Conservation (phyloP, 208 protist genomes). For the Trichomonas vaginalis region DNA sequence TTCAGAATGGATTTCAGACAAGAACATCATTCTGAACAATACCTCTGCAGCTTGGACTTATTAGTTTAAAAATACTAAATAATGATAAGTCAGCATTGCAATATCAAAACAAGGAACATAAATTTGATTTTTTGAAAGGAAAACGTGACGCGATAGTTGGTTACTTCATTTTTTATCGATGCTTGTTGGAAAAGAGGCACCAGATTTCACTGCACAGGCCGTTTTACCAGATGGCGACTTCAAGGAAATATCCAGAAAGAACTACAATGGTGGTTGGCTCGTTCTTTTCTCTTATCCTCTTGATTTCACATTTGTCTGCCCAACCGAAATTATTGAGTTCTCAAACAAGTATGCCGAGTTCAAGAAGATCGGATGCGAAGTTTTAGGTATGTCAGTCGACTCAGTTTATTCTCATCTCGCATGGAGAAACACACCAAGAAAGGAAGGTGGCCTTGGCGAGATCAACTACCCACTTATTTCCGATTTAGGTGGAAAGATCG, state of each 20-base stretch:
- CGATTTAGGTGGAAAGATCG: conserved; percentile 69
- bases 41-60: too few relatives aligned
- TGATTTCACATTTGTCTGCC: too few relatives aligned
- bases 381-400: neutral
- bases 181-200: neutral
- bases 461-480: conserved; percentile 79
- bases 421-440: conserved; percentile 71
- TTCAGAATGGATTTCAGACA: too few relatives aligned
- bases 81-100: too few relatives aligned
- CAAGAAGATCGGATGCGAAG: neutral
- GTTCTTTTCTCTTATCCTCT: neutral
- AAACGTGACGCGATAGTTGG: too few relatives aligned
- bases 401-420: conserved; percentile 66
- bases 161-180: too few relatives aligned
- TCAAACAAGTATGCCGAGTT: neutral
- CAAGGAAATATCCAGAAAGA: neutral
- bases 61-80: too few relatives aligned
- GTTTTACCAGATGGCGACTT: neutral
- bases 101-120: too few relatives aligned
- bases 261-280: neutral
- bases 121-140: too few relatives aligned
- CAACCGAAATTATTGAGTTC: too few relatives aligned
- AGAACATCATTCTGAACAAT: too few relatives aligned
- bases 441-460: conserved; percentile 73
- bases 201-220: neutral